Percentiles rank a stretch among this genome's conserved stretches.
These are phyloP conservation scores for Fusarium sp. DNA, from an alignment of 2,329 filamentous ascomycete genomes.

Conservation along the genomic window DNA sequence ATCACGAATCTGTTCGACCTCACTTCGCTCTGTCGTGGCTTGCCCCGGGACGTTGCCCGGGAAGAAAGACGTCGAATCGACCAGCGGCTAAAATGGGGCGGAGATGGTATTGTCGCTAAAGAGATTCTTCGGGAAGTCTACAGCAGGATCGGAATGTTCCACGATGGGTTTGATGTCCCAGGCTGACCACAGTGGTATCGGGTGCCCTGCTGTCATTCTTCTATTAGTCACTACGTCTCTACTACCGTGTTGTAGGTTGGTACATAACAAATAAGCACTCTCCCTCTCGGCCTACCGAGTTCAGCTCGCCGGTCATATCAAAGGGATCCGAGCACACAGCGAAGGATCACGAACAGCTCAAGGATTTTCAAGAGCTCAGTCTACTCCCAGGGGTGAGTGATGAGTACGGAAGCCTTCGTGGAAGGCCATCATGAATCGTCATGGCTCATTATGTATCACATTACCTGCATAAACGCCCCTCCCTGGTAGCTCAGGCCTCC, in stretches of 20 bases:
- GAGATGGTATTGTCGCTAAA: conserved; percentile 41
- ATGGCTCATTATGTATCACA: conserved; percentile 8
- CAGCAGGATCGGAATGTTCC: conserved; percentile 35
- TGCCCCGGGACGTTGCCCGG: conserved; percentile 49
- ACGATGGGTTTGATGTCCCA: conserved; percentile 21
- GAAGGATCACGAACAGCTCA: not conserved
- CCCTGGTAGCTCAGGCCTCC: not conserved
- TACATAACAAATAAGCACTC: not conserved
- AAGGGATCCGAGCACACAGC: not conserved
- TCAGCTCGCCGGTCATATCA: conserved; percentile 31
- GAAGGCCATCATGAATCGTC: conserved; percentile 12
- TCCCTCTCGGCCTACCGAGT: conserved; percentile 29
- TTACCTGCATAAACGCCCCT: not conserved
- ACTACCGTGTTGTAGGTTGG: not conserved
- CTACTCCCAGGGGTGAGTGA: not conserved
- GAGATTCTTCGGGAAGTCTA: conserved; percentile 44
- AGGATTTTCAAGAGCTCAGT: not conserved
- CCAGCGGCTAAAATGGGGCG: conserved; percentile 49
- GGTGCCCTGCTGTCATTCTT: not conserved
- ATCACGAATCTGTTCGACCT: conserved; percentile 50
- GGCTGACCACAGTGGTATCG: conserved; percentile 6
- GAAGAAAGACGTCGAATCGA: conserved; percentile 44
- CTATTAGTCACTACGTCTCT: not conserved
- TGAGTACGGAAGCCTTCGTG: not conserved
- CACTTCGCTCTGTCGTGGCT: conserved; percentile 43